Percentiles rank a stretch among this genome's conserved stretches.
These are phyloP conservation scores for Blumeriella jaapii DNA, from an alignment of 2,329 filamentous ascomycete species.

Conservation along the genomic window DNA sequence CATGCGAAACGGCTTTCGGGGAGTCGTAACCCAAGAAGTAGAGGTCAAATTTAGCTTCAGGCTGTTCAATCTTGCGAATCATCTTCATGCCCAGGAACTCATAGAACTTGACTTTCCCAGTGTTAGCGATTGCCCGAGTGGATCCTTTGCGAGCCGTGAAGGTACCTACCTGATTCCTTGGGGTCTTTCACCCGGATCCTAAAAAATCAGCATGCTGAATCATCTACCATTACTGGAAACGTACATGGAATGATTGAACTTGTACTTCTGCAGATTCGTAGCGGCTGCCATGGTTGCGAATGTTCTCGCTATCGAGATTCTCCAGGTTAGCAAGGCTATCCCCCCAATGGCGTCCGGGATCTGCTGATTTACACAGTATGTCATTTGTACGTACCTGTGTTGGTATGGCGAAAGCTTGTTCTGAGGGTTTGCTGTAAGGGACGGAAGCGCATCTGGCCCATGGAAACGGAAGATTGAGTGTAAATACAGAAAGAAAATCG, in stretches of 20 bases:
- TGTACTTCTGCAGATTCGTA: conserved; percentile 65
- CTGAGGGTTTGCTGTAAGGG: conserved; percentile 15
- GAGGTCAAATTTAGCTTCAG: conserved; percentile 84
- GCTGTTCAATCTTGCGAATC: conserved; percentile 69
- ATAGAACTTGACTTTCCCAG: conserved; percentile 68
- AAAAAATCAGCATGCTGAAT: conserved; percentile 14
- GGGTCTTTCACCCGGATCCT: conserved; percentile 95
- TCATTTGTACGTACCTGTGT: conserved; percentile 15
- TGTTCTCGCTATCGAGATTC: conserved; percentile 19
- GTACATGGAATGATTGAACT: conserved; percentile 81
- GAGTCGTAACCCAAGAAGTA: conserved; percentile 91
- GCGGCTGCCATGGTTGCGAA: conserved; percentile 34
- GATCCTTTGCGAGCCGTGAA: background rate
- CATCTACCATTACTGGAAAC: too few relatives aligned
- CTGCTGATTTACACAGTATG: too few relatives aligned
- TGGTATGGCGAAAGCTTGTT: conserved; percentile 12
- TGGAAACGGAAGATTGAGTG: conserved; percentile 7
- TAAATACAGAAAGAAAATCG: conserved; percentile 2
- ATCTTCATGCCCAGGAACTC: conserved; percentile 81
- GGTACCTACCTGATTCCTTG: conserved; percentile 51
- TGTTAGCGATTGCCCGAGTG: background rate
- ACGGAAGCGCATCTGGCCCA: conserved; percentile 19
- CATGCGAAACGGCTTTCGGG: conserved; percentile 60
- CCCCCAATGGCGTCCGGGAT: conserved; percentile 9
- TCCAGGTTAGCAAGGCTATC: conserved; percentile 10